Percentiles rank a stretch among this genome's conserved stretches.
Conservation (phyloP, 2,329 filamentous ascomycete species). For the Peltaster fructicola region DNA sequence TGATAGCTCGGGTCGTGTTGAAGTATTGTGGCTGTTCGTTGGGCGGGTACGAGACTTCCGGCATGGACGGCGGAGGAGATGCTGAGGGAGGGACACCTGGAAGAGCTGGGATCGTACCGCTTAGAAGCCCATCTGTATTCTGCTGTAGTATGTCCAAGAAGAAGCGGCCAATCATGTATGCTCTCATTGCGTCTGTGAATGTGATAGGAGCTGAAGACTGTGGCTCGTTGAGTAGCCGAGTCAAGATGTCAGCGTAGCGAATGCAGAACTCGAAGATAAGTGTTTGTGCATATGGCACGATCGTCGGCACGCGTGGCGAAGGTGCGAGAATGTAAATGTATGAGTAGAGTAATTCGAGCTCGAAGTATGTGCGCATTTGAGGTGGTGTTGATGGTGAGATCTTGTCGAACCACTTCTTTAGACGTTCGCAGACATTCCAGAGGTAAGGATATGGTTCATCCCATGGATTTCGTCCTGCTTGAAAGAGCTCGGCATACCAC, state of each 20-base stretch:
- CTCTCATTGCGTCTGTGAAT: constrained; percentile 72
- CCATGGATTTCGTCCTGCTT: constrained; percentile 53
- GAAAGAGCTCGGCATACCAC: constrained; percentile 81
- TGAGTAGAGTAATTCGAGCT: constrained; percentile 78
- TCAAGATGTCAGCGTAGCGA: constrained; percentile 60
- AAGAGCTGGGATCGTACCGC: constrained; percentile 21
- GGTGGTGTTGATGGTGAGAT: constrained; percentile 48
- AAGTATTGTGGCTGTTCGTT: constrained; percentile 14
- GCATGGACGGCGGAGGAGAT: constrained; percentile 17
- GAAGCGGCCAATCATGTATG: constrained; percentile 49
- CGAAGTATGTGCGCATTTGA: constrained; percentile 58
- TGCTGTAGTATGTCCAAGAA: constrained; percentile 39
- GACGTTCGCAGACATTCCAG: constrained; percentile 58
- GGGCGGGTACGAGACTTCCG: constrained; percentile 14
- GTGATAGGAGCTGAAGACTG: constrained; percentile 53
- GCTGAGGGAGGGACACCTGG: constrained; percentile 23
- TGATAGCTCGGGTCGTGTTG: constrained; percentile 25
- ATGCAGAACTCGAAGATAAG: constrained; percentile 77
- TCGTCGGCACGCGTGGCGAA: constrained; percentile 52
- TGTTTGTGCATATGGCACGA: constrained; percentile 58
- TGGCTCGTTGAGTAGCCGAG: constrained; percentile 44
- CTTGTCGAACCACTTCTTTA: constrained; percentile 66
- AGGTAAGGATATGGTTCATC: constrained; percentile 53
- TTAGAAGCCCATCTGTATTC: constrained; percentile 31
- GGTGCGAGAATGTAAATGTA: constrained; percentile 80